Conservation (phyloP, 192 early-diverging fungal species). For the Linnemannia exigua region DNA sequence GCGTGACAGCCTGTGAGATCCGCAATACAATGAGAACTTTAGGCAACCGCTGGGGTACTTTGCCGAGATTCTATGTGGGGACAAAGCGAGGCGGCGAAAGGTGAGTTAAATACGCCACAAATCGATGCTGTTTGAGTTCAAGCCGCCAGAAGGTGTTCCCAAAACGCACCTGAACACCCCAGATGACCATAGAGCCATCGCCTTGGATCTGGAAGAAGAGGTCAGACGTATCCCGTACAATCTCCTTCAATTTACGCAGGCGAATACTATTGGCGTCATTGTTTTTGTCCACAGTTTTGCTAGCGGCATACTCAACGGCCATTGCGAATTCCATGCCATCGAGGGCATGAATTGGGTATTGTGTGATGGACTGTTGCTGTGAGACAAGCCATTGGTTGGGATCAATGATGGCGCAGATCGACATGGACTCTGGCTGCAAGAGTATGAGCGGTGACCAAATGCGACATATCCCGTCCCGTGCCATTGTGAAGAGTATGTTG, state of each 20-base stretch:
- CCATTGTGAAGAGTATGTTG: conserved; percentile 75
- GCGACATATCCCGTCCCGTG: conserved; percentile 75
- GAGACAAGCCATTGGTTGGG: conserved; percentile 70
- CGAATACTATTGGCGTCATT: conserved; percentile 55
- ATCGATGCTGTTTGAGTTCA: neutral
- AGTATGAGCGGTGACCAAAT: conserved; percentile 75
- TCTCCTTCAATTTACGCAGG: conserved; percentile 67
- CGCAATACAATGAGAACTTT: conserved; percentile 77
- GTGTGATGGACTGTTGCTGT: conserved; percentile 43
- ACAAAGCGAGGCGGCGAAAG: neutral
- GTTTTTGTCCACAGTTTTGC: conserved; percentile 46
- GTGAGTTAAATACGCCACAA: neutral
- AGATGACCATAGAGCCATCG: conserved; percentile 81
- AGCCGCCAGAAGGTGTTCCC: neutral
- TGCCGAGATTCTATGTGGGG: conserved; percentile 68
- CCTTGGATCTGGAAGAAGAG: conserved; percentile 78
- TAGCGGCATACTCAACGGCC: conserved; percentile 56
- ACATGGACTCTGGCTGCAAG: conserved; percentile 67
- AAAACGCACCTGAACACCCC: conserved; percentile 79
- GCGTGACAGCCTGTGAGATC: conserved; percentile 66
- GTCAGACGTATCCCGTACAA: conserved; percentile 81
- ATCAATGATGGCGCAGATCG: conserved; percentile 79
- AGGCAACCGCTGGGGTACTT: conserved; percentile 73
- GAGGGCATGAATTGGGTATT: conserved; percentile 72
- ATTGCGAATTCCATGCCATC: conserved; percentile 65